These are phyloP conservation scores for Pleurotus ostreatus DNA, from an alignment of 768 basidiomycete species.

Conservation along the genomic window DNA sequence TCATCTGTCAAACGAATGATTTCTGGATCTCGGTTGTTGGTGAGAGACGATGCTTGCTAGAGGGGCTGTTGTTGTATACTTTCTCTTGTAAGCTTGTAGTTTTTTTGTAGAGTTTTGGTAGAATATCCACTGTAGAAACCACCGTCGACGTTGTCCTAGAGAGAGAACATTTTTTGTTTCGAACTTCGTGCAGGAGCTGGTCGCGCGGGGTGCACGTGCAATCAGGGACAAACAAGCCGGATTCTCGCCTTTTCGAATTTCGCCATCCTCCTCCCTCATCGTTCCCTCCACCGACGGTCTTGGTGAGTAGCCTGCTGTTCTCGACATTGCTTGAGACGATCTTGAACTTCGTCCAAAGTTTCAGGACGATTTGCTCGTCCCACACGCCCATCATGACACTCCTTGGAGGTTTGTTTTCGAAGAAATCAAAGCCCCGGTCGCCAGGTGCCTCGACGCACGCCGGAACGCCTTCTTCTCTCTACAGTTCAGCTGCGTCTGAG, in stretches of 20 bases:
- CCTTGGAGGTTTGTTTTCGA: slow-evolving; percentile 7
- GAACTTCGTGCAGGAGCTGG: too few relatives aligned
- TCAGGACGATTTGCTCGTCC: not conserved
- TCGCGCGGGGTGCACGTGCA: not conserved
- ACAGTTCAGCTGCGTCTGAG: slow-evolving; percentile 7
- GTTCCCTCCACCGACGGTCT: not conserved
- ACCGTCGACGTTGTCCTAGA: too few relatives aligned
- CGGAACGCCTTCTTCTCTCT: not conserved
- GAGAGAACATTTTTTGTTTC: too few relatives aligned
- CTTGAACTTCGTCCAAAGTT: not conserved
- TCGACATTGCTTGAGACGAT: too few relatives aligned
- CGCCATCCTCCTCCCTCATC: not conserved
- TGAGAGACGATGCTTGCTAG: too few relatives aligned
- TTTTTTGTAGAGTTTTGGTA: too few relatives aligned
- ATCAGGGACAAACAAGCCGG: not conserved
- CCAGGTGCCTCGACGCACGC: not conserved
- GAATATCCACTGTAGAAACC: too few relatives aligned
- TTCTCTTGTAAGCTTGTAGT: too few relatives aligned
- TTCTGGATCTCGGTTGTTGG: too few relatives aligned
- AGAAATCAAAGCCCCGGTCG: slow-evolving; percentile 3
- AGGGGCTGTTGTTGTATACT: too few relatives aligned
- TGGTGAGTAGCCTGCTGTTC: not conserved
- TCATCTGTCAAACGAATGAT: too few relatives aligned
- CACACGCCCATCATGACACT: not conserved
- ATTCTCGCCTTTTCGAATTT: not conserved